These are phyloP conservation scores for Ceratocystis albifundus DNA, from an alignment of 2,329 filamentous ascomycete genomes.

Conservation along the genomic window DNA sequence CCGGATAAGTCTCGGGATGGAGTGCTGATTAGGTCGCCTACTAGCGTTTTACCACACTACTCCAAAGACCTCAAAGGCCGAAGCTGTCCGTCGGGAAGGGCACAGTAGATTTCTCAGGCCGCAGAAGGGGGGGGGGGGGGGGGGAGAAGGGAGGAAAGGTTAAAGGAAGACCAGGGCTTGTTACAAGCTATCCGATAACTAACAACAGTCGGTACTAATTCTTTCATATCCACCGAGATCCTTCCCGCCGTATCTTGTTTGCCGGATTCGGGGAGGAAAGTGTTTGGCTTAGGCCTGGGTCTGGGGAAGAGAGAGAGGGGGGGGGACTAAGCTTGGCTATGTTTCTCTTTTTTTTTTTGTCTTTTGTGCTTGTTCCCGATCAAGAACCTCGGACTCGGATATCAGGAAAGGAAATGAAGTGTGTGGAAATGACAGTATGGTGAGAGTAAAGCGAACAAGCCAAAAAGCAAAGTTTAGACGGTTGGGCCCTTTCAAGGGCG, in stretches of 20 bases:
- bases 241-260: constrained; percentile 11
- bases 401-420: neutral
- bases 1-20: constrained; percentile 1
- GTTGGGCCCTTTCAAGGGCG: neutral
- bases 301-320: neutral
- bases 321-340: neutral
- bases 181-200: neutral
- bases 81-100: neutral
- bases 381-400: constrained; percentile 8
- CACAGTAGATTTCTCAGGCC: neutral
- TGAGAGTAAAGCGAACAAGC: neutral
- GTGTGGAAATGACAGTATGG: neutral
- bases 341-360: constrained; percentile 9
- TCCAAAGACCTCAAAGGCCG: neutral
- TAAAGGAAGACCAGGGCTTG: neutral
- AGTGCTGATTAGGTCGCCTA: neutral
- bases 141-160: too few species aligned
- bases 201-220: neutral
- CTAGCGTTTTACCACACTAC: neutral
- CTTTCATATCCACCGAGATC: neutral
- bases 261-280: neutral
- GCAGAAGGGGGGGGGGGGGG: too few species aligned
- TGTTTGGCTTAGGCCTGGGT: neutral
- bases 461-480: neutral
- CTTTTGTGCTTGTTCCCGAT: neutral